Evolutionary conservation across 192 early-diverging fungal species (phyloP).

Genomic region (Entomortierella chlamydospora): DNA sequence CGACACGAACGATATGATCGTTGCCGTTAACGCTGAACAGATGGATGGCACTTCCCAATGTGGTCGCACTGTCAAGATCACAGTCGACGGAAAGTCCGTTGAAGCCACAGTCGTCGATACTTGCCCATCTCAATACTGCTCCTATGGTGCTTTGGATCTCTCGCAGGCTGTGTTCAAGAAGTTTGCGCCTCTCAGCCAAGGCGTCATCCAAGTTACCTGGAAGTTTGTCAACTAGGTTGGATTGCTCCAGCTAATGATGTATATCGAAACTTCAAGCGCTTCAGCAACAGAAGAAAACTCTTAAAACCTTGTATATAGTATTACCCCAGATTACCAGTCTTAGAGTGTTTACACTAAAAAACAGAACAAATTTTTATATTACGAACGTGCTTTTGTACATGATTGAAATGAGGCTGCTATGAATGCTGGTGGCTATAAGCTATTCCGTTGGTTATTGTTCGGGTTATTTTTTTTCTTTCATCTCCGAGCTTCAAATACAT

Average conservation of each 20-base stretch:
- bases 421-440: no score
- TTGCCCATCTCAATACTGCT: constrained; percentile 56
- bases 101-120: constrained; percentile 56
- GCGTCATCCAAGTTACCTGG: constrained; percentile 56
- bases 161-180: constrained; percentile 54
- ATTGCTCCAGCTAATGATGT: not conserved
- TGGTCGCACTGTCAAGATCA: constrained; percentile 45
- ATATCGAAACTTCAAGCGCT: not conserved
- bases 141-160: constrained; percentile 42
- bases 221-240: constrained; percentile 13
- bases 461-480: no score
- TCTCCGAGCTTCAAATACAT: not conserved
- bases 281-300: no score
- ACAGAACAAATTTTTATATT: no score
- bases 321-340: no score
- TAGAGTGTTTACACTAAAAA: no score
- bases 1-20: constrained; percentile 56
- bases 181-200: constrained; percentile 32
- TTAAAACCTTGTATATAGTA: no score
- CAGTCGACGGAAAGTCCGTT: constrained; percentile 32
- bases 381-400: no score
- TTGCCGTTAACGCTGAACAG: constrained; percentile 56
- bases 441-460: no score
- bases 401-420: no score
- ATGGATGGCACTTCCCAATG: constrained; percentile 55